phyloP scores from a whole-genome alignment of 2,329 filamentous ascomycete species.

The Fusarium fujikuroi region DNA sequence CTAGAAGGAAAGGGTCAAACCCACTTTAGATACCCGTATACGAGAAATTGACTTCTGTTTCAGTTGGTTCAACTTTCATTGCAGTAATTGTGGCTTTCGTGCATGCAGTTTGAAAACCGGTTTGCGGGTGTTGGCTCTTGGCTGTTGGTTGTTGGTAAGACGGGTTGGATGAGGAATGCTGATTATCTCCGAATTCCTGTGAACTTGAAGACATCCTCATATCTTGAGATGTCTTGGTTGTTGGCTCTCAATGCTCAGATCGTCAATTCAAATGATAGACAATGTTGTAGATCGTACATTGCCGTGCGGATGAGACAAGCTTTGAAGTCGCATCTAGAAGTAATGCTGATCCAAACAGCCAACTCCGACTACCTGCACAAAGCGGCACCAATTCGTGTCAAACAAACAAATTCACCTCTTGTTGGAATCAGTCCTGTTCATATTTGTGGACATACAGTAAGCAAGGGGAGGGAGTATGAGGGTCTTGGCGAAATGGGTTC shows the following conservation, averaged over 20 bases:
- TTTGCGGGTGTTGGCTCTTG: background rate
- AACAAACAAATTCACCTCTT: no score
- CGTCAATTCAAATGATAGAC: background rate
- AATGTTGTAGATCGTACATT: no score
- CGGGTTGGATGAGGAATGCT: background rate
- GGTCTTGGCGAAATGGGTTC: accelerated
- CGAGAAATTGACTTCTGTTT: background rate
- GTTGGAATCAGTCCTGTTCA: background rate
- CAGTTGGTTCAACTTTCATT: background rate
- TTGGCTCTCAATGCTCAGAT: background rate
- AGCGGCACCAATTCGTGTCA: no score
- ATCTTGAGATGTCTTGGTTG: background rate
- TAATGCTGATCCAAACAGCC: background rate
- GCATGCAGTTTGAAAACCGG: no score
- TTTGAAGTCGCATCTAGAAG: background rate
- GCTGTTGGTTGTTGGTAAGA: background rate
- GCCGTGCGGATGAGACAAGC: no score
- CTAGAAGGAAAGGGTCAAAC: background rate
- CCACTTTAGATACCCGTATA: background rate
- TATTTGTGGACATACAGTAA: accelerated
- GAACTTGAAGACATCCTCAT: background rate
- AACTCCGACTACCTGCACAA: background rate
- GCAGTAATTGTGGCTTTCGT: background rate
- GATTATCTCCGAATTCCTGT: background rate
- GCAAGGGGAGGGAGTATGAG: accelerated